Conservation (phyloP, 169 alveolate species). For the Babesia sp. region DNA sequence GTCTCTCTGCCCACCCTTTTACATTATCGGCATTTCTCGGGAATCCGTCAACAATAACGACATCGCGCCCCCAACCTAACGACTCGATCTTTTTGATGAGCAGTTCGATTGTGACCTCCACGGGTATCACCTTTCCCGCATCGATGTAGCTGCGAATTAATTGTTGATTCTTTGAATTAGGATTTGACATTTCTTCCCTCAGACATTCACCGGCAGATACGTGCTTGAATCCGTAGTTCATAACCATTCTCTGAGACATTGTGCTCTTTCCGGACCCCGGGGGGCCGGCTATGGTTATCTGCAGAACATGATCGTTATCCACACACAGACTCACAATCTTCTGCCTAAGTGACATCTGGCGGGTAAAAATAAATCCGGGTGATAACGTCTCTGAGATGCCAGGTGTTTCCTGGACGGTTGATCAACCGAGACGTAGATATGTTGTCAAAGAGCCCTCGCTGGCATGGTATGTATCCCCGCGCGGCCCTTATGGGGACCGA, state of each 20-base stretch:
- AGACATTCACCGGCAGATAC: conserved; percentile 88
- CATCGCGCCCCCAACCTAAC: conserved; percentile 84
- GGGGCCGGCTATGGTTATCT: conserved; percentile 82
- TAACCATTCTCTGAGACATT: conserved; percentile 74
- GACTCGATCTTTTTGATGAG: conserved; percentile 86
- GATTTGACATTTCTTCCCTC: conserved; percentile 70
- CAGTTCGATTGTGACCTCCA: conserved; percentile 88
- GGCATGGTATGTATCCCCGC: too few species aligned
- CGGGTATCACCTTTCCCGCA: conserved; percentile 93
- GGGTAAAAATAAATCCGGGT: too few species aligned
- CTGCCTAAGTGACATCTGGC: conserved; percentile 33
- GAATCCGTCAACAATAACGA: conserved; percentile 93
- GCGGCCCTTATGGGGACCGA: too few species aligned
- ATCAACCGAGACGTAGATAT: too few species aligned
- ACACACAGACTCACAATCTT: conserved; percentile 47
- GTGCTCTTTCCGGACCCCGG: conserved; percentile 89
- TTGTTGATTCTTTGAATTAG: conserved; percentile 60
- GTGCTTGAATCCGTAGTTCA: conserved; percentile 82
- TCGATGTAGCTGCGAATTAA: conserved; percentile 66
- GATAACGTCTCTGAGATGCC: too few species aligned
- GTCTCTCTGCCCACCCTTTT: conserved; percentile 81
- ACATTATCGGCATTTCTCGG: conserved; percentile 91
- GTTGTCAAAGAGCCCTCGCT: too few species aligned
- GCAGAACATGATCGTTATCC: background rate
- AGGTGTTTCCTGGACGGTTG: too few species aligned